Conservation (phyloP, 129 eudicot species). For the Chrysanthemum seticuspe region DNA sequence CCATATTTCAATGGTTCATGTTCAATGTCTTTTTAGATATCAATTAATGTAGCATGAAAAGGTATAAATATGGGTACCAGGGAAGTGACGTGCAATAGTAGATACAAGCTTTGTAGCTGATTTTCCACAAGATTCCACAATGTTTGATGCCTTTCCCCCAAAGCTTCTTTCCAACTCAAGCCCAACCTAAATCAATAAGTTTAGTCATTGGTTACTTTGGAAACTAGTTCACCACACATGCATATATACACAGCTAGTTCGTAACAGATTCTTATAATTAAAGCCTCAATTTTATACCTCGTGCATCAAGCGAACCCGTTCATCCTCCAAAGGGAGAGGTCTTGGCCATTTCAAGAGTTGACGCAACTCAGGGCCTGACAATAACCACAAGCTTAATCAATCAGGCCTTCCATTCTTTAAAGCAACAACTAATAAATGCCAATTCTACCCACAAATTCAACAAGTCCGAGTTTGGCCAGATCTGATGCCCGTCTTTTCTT, state of each 20-base stretch:
- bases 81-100: conserved; percentile 73
- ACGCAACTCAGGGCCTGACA: conserved; percentile 77
- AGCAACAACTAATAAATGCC: not conserved
- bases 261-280: not conserved
- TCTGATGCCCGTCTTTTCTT: not conserved
- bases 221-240: not conserved
- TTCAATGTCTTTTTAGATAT: not conserved
- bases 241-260: not conserved
- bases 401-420: not conserved
- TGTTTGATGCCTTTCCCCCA: conserved; percentile 83
- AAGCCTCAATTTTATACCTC: conserved; percentile 48
- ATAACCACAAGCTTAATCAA: conserved; percentile 28
- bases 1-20: not conserved
- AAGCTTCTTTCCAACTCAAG: conserved; percentile 76
- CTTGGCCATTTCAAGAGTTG: conserved; percentile 87
- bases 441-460: not conserved
- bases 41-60: not conserved
- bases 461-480: not conserved
- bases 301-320: conserved; percentile 78
- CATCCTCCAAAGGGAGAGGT: conserved; percentile 92
- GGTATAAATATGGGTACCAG: conserved; percentile 45
- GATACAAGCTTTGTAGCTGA: conserved; percentile 83
- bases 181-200: conserved; percentile 58
- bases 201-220: conserved; percentile 10
- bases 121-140: conserved; percentile 69